Evolutionary conservation across 1,284 basidiomycete species (phyloP).

Genomic region (Peniophora sp.): DNA sequence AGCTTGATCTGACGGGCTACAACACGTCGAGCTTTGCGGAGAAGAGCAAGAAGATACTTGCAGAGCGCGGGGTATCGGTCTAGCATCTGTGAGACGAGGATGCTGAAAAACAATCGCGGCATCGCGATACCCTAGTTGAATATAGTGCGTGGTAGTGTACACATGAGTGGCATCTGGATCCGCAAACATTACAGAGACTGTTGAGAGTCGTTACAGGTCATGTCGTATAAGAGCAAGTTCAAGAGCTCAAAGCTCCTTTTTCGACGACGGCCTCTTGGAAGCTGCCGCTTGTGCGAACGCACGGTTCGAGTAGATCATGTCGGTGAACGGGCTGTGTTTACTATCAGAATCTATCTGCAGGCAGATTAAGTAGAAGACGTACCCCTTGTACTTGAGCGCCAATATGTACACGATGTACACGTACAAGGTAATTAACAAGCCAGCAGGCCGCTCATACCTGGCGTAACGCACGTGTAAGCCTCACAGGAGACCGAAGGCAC

Average conservation of each 20-base stretch:
- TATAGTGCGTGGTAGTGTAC: constrained; percentile 3
- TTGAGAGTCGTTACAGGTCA: constrained; percentile 5
- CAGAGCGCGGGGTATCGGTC: neutral
- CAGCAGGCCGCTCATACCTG: constrained; percentile 79
- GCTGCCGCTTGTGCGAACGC: constrained; percentile 19
- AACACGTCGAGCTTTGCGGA: neutral
- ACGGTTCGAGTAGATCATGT: constrained; percentile 71
- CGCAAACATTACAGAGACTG: constrained; percentile 2
- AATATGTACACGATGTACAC: constrained; percentile 80
- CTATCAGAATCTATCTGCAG: neutral
- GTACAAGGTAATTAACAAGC: constrained; percentile 66
- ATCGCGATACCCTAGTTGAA: constrained; percentile 1
- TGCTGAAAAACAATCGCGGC: neutral
- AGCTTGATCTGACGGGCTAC: neutral
- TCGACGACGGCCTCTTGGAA: constrained; percentile 26
- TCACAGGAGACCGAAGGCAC: too few species aligned
- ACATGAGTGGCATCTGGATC: neutral
- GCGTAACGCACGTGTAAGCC: neutral
- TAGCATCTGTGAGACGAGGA: constrained; percentile 6
- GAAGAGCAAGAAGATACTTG: neutral
- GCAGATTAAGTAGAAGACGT: constrained; percentile 8
- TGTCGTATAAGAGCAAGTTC: constrained; percentile 1
- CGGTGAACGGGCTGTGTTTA: constrained; percentile 77
- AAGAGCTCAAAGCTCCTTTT: neutral
- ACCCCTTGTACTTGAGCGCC: constrained; percentile 86